Conservation (phyloP, 1,284 basidiomycete genomes). For the Earliella scabrosa region DNA sequence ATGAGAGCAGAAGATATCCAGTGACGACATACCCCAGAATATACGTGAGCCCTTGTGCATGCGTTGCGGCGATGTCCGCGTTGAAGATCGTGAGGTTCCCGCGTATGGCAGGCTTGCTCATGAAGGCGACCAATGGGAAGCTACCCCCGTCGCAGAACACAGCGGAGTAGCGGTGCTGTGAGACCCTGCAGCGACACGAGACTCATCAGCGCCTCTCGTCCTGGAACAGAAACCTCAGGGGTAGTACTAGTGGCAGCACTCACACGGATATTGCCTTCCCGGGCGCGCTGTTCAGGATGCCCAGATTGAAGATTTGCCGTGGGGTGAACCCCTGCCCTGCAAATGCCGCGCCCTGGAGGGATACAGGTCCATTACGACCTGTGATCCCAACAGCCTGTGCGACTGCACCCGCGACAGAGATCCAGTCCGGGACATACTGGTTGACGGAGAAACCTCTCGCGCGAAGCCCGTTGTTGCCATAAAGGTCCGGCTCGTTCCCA, state of each 20-base stretch:
- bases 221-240: neutral
- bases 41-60: slow-evolving; percentile 55
- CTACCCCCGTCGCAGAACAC: slow-evolving; percentile 57
- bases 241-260: slow-evolving; percentile 21
- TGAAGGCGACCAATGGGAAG: slow-evolving; percentile 58
- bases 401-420: slow-evolving; percentile 33
- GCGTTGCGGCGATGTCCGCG: slow-evolving; percentile 54
- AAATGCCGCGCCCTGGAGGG: slow-evolving; percentile 58
- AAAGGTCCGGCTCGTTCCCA: slow-evolving; percentile 66
- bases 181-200: slow-evolving; percentile 46
- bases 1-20: neutral
- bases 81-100: slow-evolving; percentile 56
- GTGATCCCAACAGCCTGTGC: slow-evolving; percentile 33
- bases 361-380: slow-evolving; percentile 37
- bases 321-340: slow-evolving; percentile 62
- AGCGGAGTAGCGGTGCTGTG: slow-evolving; percentile 66
- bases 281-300: slow-evolving; percentile 36
- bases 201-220: neutral
- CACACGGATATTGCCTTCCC: slow-evolving; percentile 40
- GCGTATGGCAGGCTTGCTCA: slow-evolving; percentile 63
- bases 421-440: slow-evolving; percentile 60
- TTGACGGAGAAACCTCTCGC: slow-evolving; percentile 46
- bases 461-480: slow-evolving; percentile 53
- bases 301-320: slow-evolving; percentile 46
- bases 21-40: slow-evolving; percentile 52